A percentile compares a stretch with the other conserved stretches of the same genome.
Conservation (phyloP, 2,329 filamentous ascomycete species). For the Graphiopsis chlorocephala region DNA sequence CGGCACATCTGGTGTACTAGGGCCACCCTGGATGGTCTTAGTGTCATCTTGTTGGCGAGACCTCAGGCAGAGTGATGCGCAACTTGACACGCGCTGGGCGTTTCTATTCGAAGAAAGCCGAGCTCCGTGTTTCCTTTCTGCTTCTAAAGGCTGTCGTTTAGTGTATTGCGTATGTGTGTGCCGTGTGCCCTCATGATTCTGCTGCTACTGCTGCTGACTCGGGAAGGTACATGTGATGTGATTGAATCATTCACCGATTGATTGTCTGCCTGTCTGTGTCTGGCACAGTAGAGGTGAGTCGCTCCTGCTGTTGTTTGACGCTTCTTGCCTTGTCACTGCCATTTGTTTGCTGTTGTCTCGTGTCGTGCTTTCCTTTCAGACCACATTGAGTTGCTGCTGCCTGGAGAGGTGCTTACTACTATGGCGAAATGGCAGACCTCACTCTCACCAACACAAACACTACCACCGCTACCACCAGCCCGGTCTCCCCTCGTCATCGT, state of each 20-base stretch:
- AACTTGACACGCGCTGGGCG: background rate
- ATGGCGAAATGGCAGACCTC: constrained; percentile 13
- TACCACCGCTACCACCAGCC: background rate
- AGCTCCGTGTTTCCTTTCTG: background rate
- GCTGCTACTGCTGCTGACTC: too few relatives aligned
- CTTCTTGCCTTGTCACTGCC: background rate
- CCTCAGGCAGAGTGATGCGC: background rate
- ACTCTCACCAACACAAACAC: background rate
- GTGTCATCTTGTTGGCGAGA: background rate
- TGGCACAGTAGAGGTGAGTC: background rate
- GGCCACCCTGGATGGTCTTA: background rate
- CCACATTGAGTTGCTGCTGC: background rate
- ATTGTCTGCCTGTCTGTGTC: background rate
- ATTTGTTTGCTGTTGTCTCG: background rate
- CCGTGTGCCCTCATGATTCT: background rate
- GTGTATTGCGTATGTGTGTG: background rate
- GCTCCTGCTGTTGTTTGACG: background rate
- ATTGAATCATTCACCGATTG: background rate
- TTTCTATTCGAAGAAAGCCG: background rate
- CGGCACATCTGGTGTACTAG: background rate
- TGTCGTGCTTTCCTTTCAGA: background rate
- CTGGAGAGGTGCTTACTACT: background rate
- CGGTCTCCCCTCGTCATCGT: background rate
- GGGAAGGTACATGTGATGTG: background rate
- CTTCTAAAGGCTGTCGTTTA: background rate